Conservation (phyloP, 2,329 filamentous ascomycete genomes). For the Zalaria sp. region DNA sequence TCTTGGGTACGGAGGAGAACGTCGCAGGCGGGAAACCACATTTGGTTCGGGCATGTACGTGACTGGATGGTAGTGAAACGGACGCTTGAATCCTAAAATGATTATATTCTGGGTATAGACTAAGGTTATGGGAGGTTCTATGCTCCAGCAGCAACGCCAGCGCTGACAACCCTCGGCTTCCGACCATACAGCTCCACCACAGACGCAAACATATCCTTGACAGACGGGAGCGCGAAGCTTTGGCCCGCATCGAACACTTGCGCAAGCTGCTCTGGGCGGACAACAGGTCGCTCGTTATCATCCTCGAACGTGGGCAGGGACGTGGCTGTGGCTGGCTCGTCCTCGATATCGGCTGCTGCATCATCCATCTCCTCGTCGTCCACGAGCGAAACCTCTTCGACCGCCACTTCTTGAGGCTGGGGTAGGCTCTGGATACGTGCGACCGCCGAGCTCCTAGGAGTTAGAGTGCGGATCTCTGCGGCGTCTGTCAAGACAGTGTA, state of each 20-base stretch:
- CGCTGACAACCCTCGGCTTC: slow-evolving; percentile 27
- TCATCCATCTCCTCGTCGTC: slow-evolving; percentile 17
- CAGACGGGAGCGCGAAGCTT: slow-evolving; percentile 53
- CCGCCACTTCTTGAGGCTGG: not conserved
- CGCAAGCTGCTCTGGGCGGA: slow-evolving; percentile 53
- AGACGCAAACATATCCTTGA: slow-evolving; percentile 64
- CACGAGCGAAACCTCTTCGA: slow-evolving; percentile 5
- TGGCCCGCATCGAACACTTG: slow-evolving; percentile 57
- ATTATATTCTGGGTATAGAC: too few species aligned
- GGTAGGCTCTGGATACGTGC: not conserved
- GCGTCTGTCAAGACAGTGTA: slow-evolving; percentile 65
- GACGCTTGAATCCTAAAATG: too few species aligned
- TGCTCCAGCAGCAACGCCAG: too few species aligned
- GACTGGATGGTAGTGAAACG: too few species aligned
- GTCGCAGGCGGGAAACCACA: too few species aligned
- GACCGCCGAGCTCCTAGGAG: slow-evolving; percentile 11
- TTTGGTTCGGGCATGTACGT: too few species aligned
- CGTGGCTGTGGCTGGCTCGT: not conserved
- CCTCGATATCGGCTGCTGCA: slow-evolving; percentile 3
- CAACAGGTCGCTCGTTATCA: slow-evolving; percentile 40
- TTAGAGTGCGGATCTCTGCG: slow-evolving; percentile 49
- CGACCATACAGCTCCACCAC: slow-evolving; percentile 51
- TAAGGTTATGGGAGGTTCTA: too few species aligned
- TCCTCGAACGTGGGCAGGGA: slow-evolving; percentile 15
- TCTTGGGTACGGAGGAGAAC: too few species aligned